Base-by-base conservation (phyloP, 345 rosid species). In the Angophora floribunda region DNA sequence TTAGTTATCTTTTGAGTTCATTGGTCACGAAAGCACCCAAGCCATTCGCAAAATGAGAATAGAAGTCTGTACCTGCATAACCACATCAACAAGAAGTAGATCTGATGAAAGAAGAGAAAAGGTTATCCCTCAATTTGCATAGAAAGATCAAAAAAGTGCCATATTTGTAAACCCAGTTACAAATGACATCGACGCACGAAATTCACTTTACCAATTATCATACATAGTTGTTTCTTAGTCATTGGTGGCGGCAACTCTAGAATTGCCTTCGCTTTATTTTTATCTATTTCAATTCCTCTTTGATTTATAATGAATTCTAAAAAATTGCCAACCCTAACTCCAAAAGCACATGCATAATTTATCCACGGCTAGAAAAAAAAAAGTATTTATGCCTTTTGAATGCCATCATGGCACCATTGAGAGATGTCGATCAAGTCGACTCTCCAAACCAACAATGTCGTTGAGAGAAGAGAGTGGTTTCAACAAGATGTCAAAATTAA, bases 341-440 rank as follows among this genome's bases (percentile, higher is more conserved):
- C 75, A 63, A 84, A 53, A 63, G 36, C n/a, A 30, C 75, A 53
- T 86, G 70, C 87, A 86, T 52, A 52, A 55, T 86, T 57, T 32
- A 26, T 53, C 17, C 47, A 26, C 57, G 70, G 59, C 41, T 86
- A 36, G 21, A 55, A 22, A 57, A n/a, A n/a, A 41, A 41, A 32
- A 86, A 86, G 86, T 92, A 95, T 98, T 97, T 96, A 89, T 91
- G 93, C 93, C 92, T 94, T 88, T 88, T 90, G 84, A 97, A 97
- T 86, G 96, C 95, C 97, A 97, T 96, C 44, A 96, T 96, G 86
- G 99, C 99, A 91, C 99, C 97, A 87, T 95, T 96, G 86, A 95
- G 90, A 61, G 96, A 92, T 92, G 93, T 88, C 90, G 92, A 79
- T 94, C 88, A 86, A 47, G 85, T 32, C 88, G 94, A 92, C 95